Base-by-base conservation (phyloP, 1,284 basidiomycete species). In the Earliella scabrosa region DNA sequence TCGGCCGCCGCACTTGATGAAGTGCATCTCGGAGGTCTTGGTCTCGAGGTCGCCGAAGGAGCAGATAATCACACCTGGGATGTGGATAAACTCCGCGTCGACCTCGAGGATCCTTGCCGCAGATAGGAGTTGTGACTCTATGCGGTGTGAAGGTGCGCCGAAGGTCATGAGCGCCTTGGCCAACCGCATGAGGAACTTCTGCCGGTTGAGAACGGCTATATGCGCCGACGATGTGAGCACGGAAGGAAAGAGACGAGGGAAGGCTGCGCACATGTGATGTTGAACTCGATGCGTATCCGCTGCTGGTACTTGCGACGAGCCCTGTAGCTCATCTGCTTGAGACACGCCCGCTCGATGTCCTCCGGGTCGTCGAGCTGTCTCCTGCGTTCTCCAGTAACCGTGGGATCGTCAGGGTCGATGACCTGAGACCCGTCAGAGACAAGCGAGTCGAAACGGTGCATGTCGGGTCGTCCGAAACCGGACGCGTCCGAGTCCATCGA, bases 51-150 rank as follows among this genome's bases (percentile, higher is more conserved):
- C 89, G 2, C 88, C 89, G 68, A 94, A 95, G 43, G 87, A 89
- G 59, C 87, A 89, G 58, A 95, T 91, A 58, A 94, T 90, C 63
- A 93, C 85, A 11, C 82, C 85, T 7, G 92, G 92, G 14, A 93
- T 78, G 70, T 93, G 87, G 36, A 90, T 86, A 65, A 92, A 92
- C 67, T 90, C 88, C 32, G 89, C 90, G 67, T 93, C 85, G 41
- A 95, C 83, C 66, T 93, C 90, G 13, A 95, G 82, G 52, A 94
- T 92, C 20, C 86, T 80, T 1, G 92, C 89, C 6, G 91, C 90
- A 3, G 93, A 88, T 3, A 77, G 70, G 9, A 89, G 80, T 66
- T 88, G 87, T 0, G 83, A 81, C 67, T 88, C 87, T 63, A 89
- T 82, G 40, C 87, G 83, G 70, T 89, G 87, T 18, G 85, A 86